Percentiles rank a stretch among this genome's conserved stretches.
phyloP scores from a whole-genome alignment of 345 rosid species.

The Laguncularia racemosa region DNA sequence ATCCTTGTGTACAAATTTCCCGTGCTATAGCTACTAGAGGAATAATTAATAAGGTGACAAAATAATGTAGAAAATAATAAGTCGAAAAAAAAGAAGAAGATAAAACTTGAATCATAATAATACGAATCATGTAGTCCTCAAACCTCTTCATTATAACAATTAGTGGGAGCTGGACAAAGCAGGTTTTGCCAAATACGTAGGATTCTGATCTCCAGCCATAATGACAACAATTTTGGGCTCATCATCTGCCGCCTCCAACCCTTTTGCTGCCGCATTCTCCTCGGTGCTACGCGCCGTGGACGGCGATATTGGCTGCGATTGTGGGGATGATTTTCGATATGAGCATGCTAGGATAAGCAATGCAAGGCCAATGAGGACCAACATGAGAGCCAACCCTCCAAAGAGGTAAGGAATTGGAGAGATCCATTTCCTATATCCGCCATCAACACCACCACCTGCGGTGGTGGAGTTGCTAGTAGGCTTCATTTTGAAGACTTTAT shows the following conservation, averaged over 20 bases:
- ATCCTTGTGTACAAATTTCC: too few relatives aligned
- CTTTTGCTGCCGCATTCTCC: constrained; percentile 12
- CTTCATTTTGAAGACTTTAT: constrained; percentile 25
- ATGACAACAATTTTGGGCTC: constrained; percentile 66
- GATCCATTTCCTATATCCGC: constrained; percentile 17
- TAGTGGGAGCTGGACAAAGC: constrained; percentile 2
- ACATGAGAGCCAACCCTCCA: constrained; percentile 39
- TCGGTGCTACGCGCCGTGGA: constrained; percentile 2
- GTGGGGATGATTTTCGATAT: constrained; percentile 2
- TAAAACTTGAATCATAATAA: too few relatives aligned
- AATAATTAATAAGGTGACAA: too few relatives aligned
- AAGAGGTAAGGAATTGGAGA: constrained; percentile 47
- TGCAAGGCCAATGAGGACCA: constrained; percentile 35
- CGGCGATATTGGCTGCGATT: too few relatives aligned
- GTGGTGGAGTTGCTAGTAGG: constrained; percentile 21
- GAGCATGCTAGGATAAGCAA: constrained; percentile 44
- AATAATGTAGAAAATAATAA: too few relatives aligned
- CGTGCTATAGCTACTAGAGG: too few relatives aligned
- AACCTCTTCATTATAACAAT: background rate
- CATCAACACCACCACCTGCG: background rate
- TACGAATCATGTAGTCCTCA: too few relatives aligned
- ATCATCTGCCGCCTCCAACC: constrained; percentile 27
- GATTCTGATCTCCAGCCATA: constrained; percentile 58
- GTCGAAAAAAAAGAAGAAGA: too few relatives aligned
- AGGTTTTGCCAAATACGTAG: constrained; percentile 53